Conservation (phyloP, 441 rosid species). For the Brassica hybrid region DNA sequence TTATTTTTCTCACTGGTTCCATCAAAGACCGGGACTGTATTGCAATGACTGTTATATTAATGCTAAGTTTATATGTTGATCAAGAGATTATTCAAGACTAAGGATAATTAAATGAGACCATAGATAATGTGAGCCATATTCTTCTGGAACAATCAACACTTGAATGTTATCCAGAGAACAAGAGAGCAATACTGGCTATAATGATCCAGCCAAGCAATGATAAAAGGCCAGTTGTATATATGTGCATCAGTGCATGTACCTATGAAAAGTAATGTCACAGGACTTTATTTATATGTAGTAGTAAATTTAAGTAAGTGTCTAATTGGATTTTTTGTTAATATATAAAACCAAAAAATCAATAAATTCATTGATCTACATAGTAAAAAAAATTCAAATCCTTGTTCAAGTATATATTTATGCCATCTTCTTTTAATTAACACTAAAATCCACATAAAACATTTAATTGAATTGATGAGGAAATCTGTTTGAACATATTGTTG, state of each 20-base stretch:
- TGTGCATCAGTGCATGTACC: background rate
- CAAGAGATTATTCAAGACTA: background rate
- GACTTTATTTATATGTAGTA: background rate
- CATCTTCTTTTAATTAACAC: background rate
- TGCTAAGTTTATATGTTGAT: background rate
- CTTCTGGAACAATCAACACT: constrained; percentile 13
- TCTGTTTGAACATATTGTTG: background rate
- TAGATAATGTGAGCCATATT: background rate
- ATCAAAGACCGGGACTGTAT: background rate
- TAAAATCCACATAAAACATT: background rate
- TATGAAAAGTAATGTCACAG: background rate
- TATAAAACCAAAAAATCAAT: background rate
- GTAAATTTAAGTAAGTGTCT: background rate
- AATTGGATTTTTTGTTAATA: background rate
- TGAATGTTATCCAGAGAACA: constrained; percentile 21
- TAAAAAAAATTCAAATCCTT: background rate
- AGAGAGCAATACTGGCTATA: constrained; percentile 8
- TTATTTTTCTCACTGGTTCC: background rate
- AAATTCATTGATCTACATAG: background rate
- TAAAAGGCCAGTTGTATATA: constrained; percentile 3
- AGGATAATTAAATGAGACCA: background rate
- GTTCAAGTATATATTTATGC: background rate
- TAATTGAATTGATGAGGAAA: background rate
- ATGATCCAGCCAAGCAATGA: constrained; percentile 1
- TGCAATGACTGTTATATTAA: background rate